These are phyloP conservation scores for Erodium texanum DNA, from an alignment of 441 rosid species.

Conservation along the genomic window DNA sequence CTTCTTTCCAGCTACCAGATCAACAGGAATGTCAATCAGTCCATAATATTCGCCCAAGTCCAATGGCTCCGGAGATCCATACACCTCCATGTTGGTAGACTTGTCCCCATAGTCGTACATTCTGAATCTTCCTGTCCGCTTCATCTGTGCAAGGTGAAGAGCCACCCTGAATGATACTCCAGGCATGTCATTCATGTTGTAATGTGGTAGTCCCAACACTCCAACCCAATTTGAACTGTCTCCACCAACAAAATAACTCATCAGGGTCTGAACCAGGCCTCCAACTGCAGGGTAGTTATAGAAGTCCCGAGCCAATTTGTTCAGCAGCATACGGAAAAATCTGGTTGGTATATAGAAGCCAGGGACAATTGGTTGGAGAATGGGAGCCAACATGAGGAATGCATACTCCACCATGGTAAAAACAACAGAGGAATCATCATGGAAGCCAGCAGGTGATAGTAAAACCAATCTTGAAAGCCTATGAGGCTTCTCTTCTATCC, in stretches of 20 bases:
- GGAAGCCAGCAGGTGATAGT: conserved; percentile 93
- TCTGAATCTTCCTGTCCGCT: conserved; percentile 53
- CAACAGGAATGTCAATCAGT: conserved; percentile 64
- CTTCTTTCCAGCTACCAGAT: conserved; percentile 75
- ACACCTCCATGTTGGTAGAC: conserved; percentile 54
- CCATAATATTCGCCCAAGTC: conserved; percentile 68
- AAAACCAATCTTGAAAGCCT: conserved; percentile 70
- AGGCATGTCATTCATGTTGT: conserved; percentile 96
- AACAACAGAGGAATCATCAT: conserved; percentile 56
- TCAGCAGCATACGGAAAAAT: conserved; percentile 87
- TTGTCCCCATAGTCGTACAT: conserved; percentile 81
- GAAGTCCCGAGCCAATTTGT: conserved; percentile 92
- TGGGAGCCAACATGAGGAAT: conserved; percentile 52
- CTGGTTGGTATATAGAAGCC: conserved; percentile 91
- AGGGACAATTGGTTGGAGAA: conserved; percentile 49
- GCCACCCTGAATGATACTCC: conserved; percentile 75
- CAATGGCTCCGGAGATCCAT: conserved; percentile 70
- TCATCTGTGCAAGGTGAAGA: conserved; percentile 85
- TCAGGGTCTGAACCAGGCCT: conserved; percentile 82
- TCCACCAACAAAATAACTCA: conserved; percentile 81
- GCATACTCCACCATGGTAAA: conserved; percentile 52
- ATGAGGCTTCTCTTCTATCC: conserved; percentile 66
- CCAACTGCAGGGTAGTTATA: conserved; percentile 94
- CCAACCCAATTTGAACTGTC: conserved; percentile 99
- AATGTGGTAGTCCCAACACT: conserved; percentile 80